Conservation (phyloP, 805 yeast genomes). For the Candida hispaniensis region DNA sequence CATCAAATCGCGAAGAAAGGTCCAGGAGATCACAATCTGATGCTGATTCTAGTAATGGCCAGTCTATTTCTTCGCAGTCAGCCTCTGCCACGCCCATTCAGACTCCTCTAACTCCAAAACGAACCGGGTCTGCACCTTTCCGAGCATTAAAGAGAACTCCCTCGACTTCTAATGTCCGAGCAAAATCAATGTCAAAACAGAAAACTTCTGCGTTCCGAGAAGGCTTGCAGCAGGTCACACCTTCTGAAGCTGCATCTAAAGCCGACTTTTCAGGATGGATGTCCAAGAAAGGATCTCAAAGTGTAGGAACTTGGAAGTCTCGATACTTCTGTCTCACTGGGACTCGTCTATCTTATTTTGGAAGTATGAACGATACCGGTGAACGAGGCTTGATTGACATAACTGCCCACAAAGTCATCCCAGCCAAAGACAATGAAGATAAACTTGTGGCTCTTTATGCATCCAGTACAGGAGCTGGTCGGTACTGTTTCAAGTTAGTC, state of each 20-base stretch:
- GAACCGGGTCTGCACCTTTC: conserved; percentile 9
- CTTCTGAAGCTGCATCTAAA: conserved; percentile 63
- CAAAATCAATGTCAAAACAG: conserved; percentile 22
- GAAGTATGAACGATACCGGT: conserved; percentile 60
- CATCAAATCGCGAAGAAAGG: conserved; percentile 4
- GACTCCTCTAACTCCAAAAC: conserved; percentile 12
- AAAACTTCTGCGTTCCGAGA: conserved; percentile 44
- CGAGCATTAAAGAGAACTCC: conserved; percentile 9
- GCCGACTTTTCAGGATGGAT: conserved; percentile 89
- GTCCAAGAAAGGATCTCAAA: conserved; percentile 79
- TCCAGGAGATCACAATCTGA: conserved; percentile 7
- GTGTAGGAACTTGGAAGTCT: conserved; percentile 86
- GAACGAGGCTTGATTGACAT: conserved; percentile 94
- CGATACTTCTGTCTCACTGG: conserved; percentile 83
- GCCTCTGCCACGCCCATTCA: conserved; percentile 7
- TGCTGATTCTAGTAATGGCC: no score
- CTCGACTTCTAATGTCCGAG: conserved; percentile 10
- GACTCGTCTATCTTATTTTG: conserved; percentile 81
- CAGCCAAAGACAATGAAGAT: conserved; percentile 69
- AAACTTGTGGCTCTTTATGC: conserved; percentile 79
- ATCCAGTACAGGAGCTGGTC: conserved; percentile 88
- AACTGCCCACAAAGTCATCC: conserved; percentile 84
- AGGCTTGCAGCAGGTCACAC: conserved; percentile 68
- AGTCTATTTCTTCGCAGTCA: no score
- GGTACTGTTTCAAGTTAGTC: conserved; percentile 73